Evolutionary conservation across 2,329 filamentous ascomycete genomes (phyloP), one percentile per base, ranked within the genome.

Genomic region (Trichoderma sp.): DNA sequence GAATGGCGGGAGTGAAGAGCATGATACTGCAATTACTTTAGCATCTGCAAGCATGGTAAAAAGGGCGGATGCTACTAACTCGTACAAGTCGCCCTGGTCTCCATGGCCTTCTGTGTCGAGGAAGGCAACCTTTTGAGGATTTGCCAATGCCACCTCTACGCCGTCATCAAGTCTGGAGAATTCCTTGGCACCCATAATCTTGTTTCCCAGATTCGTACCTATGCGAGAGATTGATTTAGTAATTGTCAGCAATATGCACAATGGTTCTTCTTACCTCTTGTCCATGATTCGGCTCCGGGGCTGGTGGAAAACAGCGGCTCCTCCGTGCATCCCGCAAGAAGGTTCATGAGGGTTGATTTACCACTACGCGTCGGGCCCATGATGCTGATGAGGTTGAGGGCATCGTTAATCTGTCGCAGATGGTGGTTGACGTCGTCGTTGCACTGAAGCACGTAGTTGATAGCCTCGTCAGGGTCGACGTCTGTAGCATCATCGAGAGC

Each of bases 331-430:
- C 67, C 67, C 2, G 67, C 67, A n/a, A 61, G 67, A n/a, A 69
- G 67, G 57, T 69, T 69, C 67, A 69, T 50, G 39, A 69, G 67
- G 20, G 67, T 69, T 1, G 67, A 69, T 28, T 69, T 69, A 20
- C 67, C 67, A 23, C 67, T 69, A 30, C 67, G 67, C 17, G 67
- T 69, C n/a, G 67, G 67, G 11, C 67, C 67, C 67, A 69, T 69
- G 30, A 69, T 69, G 67, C 67, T 69, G 67, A 69, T 69, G 67
- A 69, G 67, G 13, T 61, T 69, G 39, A 69, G 67, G 23, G 67
- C 67, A 12, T 69, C 67, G 17, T 69, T 69, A 20, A 69, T 69
- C 57, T 69, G 67, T 15, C 67, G 67, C n/a, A 69, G 15, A 9
- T 69, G 67, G 13, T 53, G 32, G 30, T 69, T 69, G 28, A 69